Conservation (phyloP, 2,329 filamentous ascomycete species). For the Lachnellula occidentalis region DNA sequence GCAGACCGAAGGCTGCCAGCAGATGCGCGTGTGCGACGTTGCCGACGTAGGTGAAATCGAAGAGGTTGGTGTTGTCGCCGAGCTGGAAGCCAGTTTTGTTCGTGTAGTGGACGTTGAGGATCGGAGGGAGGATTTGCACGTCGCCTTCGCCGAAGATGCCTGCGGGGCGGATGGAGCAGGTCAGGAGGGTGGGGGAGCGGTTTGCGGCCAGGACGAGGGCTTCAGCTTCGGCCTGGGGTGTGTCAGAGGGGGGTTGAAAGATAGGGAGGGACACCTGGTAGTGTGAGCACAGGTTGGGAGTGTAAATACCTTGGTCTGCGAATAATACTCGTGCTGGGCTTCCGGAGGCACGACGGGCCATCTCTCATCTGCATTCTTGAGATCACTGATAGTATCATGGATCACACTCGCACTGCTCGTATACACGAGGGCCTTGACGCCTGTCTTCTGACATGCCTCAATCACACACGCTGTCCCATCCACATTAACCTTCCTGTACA, state of each 20-base stretch:
- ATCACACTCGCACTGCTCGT: constrained; percentile 86
- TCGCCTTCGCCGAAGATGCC: constrained; percentile 92
- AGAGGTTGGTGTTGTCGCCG: constrained; percentile 65
- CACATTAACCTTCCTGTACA: constrained; percentile 80
- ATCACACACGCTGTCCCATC: constrained; percentile 77
- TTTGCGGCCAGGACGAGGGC: constrained; percentile 73
- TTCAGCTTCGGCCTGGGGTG: constrained; percentile 66
- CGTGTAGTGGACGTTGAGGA: constrained; percentile 65
- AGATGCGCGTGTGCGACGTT: constrained; percentile 76
- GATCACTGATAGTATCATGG: constrained; percentile 72
- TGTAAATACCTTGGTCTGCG: constrained; percentile 63
- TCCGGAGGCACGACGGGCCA: constrained; percentile 71
- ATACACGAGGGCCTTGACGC: constrained; percentile 80
- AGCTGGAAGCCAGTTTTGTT: constrained; percentile 73
- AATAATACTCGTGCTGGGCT: constrained; percentile 75
- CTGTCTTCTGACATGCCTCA: constrained; percentile 62
- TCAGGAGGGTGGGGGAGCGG: constrained; percentile 58
- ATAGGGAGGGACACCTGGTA: background rate
- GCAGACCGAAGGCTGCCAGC: constrained; percentile 59
- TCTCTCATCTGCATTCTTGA: constrained; percentile 79
- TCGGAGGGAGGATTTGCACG: constrained; percentile 64
- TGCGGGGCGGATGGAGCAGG: constrained; percentile 76
- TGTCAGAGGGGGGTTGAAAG: background rate
- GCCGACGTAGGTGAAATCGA: constrained; percentile 65
- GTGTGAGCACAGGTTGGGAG: background rate